Evolutionary conservation across 1,284 basidiomycete genomes (phyloP).

Genomic region (Pascua sp.): DNA sequence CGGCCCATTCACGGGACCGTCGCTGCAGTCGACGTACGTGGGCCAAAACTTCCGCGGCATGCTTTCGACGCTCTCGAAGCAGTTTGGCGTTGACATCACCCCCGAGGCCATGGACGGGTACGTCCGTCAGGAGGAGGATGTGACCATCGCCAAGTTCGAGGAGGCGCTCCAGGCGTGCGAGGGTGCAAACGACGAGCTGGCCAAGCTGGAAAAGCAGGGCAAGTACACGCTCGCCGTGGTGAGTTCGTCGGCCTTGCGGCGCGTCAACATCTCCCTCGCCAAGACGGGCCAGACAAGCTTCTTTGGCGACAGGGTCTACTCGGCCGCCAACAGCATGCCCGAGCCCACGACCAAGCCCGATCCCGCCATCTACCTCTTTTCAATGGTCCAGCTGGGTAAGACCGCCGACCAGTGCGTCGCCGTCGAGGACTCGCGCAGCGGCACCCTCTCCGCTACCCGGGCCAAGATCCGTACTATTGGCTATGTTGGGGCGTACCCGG

Average conservation of each 20-base stretch:
- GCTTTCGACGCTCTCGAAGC: conserved; percentile 14
- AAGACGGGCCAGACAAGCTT: conserved; percentile 15
- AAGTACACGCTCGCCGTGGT: conserved; percentile 23
- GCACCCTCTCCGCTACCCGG: conserved; percentile 19
- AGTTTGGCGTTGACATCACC: conserved; percentile 17
- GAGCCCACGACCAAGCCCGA: conserved; percentile 30
- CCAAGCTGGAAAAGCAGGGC: conserved; percentile 3
- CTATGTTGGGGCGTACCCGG: conserved; percentile 26
- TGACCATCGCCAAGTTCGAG: conserved; percentile 15
- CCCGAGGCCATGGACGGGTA: conserved; percentile 18
- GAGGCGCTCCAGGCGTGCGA: conserved; percentile 14
- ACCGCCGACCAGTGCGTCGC: conserved; percentile 18
- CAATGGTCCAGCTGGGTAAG: conserved; percentile 16
- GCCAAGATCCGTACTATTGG: conserved; percentile 25
- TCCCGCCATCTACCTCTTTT: conserved; percentile 26
- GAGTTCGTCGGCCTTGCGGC: conserved; percentile 18
- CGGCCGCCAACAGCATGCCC: conserved; percentile 19
- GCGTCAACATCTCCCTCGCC: conserved; percentile 23
- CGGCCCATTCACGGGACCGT: conserved; percentile 15
- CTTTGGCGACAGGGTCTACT: conserved; percentile 24
- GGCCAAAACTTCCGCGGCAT: conserved; percentile 31
- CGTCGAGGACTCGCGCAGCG: conserved; percentile 25
- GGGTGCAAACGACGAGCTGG: conserved; percentile 16
- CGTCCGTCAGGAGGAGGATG: conserved; percentile 20
- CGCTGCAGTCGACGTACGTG: conserved; percentile 23